A percentile compares a stretch with the other conserved stretches of the same genome.
phyloP scores from a whole-genome alignment of 306 rosid species.

The Crotalaria pallida region DNA sequence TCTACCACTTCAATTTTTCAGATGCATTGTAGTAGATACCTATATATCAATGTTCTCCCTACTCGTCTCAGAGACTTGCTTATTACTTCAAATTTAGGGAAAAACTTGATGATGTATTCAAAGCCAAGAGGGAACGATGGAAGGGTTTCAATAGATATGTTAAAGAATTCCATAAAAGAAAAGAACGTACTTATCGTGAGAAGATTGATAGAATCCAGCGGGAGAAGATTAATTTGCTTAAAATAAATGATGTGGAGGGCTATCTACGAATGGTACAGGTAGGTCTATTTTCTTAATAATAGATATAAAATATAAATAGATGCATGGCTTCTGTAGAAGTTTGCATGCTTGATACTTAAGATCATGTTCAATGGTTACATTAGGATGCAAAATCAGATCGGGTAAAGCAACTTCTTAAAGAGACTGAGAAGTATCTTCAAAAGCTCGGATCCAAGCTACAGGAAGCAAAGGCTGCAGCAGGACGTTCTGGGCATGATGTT shows the following conservation, averaged over 20 bases:
- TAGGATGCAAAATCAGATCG: constrained; percentile 99
- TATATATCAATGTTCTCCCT: not conserved
- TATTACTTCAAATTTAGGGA: constrained; percentile 61
- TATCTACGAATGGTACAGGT: constrained; percentile 99
- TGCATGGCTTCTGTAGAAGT: constrained; percentile 1
- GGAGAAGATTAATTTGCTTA: constrained; percentile 93
- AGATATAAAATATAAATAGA: not conserved
- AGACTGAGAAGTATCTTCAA: constrained; percentile 97
- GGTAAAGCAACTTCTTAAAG: constrained; percentile 97
- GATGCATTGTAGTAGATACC: constrained; percentile 1
- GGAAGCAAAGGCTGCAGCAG: constrained; percentile 69
- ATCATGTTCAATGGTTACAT: constrained; percentile 7
- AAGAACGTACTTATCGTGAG: constrained; percentile 97
- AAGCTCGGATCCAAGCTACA: constrained; percentile 93
- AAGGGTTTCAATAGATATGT: constrained; percentile 89
- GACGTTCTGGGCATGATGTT: constrained; percentile 57
- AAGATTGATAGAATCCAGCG: constrained; percentile 98
- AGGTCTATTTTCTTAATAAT: constrained; percentile 19
- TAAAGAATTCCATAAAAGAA: constrained; percentile 92
- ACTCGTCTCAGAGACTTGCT: constrained; percentile 21
- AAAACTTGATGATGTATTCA: constrained; percentile 85
- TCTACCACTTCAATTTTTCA: constrained; percentile 1
- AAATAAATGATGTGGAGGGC: constrained; percentile 98
- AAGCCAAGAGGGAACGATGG: constrained; percentile 84
- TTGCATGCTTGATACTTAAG: not conserved